Evolutionary conservation across 2,329 filamentous ascomycete genomes (phyloP), one percentile per base, ranked within the genome.

Genomic region (Ophiocordyceps robertsii): DNA sequence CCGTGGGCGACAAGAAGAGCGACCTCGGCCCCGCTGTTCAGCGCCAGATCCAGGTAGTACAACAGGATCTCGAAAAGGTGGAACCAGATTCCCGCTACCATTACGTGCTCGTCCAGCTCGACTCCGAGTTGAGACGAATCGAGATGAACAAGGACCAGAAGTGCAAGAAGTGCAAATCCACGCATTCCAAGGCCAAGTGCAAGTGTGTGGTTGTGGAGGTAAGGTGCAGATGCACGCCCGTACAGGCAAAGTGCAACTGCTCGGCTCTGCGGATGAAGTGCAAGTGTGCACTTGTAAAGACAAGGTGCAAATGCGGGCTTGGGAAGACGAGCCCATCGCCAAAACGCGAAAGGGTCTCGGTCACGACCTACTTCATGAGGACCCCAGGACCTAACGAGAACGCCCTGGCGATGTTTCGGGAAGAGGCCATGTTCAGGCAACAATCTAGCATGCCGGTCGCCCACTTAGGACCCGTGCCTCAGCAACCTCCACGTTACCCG

Each of bases 331-430:
- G 24, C 24, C 24, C 6, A 6, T 2, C 2, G 6, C 24, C 24
- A 27, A 53, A 49, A n/a, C 53, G 51, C 13, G 63, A 70, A 47
- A 59, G 61, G 10, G 48, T 62, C 9, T 63, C 63, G 10, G 53
- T 73, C 36, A 69, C 60, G 1, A 64, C 62, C 11, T 73, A 70
- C 51, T 73, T 68, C 49, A 66, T 63, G 48, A 57, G 63, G 9
- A 54, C 54, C 3, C 68, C 66, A 2, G 56, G 53, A 19, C 46
- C 48, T 1, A 55, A 54, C 1, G 58, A 58, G 7, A 52, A 63
- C 43, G 51, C 53, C 35, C 36, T 57, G 41, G 48, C 43, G 27
- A 55, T 62, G 48, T 47, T 56, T 29, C 38, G 49, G 6, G 52
- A 55, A 14, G 42, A 46, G 32, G 45, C 53, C 21, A 49, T 24